These are phyloP conservation scores for Phallus indusiatus DNA, from an alignment of 768 basidiomycete species.

Conservation along the genomic window DNA sequence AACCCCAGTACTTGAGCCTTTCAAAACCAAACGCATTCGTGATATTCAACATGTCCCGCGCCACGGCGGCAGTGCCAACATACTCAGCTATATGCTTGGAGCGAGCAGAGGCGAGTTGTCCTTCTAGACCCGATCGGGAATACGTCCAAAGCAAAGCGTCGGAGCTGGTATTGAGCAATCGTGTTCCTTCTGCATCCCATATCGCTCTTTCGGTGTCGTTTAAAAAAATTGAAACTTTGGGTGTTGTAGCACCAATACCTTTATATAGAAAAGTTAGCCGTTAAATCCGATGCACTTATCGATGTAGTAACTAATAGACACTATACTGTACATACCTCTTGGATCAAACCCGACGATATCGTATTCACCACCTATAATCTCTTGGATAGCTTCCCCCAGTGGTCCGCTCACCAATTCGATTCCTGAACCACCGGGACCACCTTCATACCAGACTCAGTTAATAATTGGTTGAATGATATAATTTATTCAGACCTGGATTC, in stretches of 20 bases:
- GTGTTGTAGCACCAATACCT: conserved; percentile 9
- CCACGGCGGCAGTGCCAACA: conserved; percentile 20
- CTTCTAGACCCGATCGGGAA: conserved; percentile 1
- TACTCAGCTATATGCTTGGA: conserved; percentile 13
- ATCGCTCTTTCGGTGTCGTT: not conserved
- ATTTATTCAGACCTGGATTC: conserved; percentile 25
- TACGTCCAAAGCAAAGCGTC: conserved; percentile 4
- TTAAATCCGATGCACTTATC: not conserved
- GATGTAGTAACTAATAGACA: not conserved
- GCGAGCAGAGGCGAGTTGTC: conserved; percentile 1
- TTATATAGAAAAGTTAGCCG: not conserved
- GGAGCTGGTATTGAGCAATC: not conserved
- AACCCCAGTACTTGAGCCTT: conserved; percentile 24
- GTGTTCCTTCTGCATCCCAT: not conserved
- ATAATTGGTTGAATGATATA: not conserved
- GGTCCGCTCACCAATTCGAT: conserved; percentile 20
- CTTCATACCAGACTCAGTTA: conserved; percentile 9
- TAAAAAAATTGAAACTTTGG: not conserved
- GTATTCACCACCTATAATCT: conserved; percentile 32
- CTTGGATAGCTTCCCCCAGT: conserved; percentile 20
- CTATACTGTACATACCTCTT: too few species aligned
- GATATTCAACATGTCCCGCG: conserved; percentile 24
- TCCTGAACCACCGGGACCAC: conserved; percentile 41
- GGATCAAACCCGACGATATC: conserved; percentile 41
- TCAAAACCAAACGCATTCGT: conserved; percentile 19